Evolutionary conservation across 352 stramenopile species (phyloP).

Genomic region (Thalassiosira pacifica): DNA sequence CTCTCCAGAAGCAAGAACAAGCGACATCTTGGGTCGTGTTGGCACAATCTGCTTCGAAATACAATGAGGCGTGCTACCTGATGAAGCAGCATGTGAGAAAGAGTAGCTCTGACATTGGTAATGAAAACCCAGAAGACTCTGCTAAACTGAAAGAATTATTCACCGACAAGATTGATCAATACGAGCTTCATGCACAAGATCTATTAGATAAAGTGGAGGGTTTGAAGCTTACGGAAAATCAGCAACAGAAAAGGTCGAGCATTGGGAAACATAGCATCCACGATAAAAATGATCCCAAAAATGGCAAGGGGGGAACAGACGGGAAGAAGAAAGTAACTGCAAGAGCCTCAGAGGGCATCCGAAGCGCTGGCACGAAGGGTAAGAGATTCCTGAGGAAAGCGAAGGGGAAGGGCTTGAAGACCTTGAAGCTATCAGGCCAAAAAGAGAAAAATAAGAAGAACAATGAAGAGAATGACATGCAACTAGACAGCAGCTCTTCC

Average conservation of each 20-base stretch:
- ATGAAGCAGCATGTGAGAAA: too few species aligned
- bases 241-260: constrained; percentile 19
- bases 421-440: too few species aligned
- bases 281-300: too few species aligned
- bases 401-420: too few species aligned
- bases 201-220: constrained; percentile 27
- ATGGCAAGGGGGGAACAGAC: too few species aligned
- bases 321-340: too few species aligned
- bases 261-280: too few species aligned
- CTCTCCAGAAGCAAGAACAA: constrained; percentile 38
- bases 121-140: constrained; percentile 6
- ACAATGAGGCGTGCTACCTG: constrained; percentile 74
- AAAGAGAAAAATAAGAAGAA: background rate
- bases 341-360: too few species aligned
- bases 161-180: constrained; percentile 70
- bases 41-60: constrained; percentile 39
- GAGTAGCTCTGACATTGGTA: too few species aligned
- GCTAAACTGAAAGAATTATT: constrained; percentile 54
- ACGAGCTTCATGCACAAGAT: constrained; percentile 58
- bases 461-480: constrained; percentile 8
- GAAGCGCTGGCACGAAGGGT: too few species aligned
- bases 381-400: too few species aligned
- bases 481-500: too few species aligned
- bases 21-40: constrained; percentile 16
- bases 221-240: constrained; percentile 23